These are phyloP conservation scores for Fusarium succisae DNA, from an alignment of 2,329 filamentous ascomycete genomes.

Conservation along the genomic window DNA sequence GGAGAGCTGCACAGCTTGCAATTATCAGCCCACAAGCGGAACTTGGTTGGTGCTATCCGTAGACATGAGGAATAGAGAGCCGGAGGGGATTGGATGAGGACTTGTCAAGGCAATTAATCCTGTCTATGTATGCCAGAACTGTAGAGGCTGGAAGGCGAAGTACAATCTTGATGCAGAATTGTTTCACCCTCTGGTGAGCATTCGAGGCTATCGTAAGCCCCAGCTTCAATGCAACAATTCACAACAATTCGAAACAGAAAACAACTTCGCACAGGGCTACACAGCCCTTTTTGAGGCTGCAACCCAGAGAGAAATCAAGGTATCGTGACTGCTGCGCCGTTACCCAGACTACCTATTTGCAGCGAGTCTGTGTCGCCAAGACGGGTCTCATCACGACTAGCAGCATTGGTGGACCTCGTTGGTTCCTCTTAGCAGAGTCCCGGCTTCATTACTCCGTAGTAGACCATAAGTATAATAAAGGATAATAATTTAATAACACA, in stretches of 20 bases:
- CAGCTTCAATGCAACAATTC: constrained; percentile 18
- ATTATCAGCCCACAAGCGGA: constrained; percentile 33
- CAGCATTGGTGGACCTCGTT: constrained; percentile 29
- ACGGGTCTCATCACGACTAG: constrained; percentile 42
- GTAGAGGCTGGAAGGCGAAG: neutral
- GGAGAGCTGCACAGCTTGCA: constrained; percentile 1
- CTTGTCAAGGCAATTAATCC: neutral
- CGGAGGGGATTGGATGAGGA: neutral
- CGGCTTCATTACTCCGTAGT: neutral
- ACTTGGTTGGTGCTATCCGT: neutral
- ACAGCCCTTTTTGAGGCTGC: constrained; percentile 13
- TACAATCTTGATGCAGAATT: neutral
- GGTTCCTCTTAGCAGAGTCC: constrained; percentile 16
- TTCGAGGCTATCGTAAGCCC: constrained; percentile 1
- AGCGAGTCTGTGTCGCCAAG: constrained; percentile 32
- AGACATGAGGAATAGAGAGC: neutral
- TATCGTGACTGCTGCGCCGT: constrained; percentile 26
- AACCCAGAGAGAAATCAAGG: constrained; percentile 14
- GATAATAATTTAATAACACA: neutral
- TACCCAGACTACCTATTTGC: constrained; percentile 32
- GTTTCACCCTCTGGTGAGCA: constrained; percentile 6
- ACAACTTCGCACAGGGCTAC: constrained; percentile 27
- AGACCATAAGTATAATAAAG: neutral
- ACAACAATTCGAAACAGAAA: constrained; percentile 26
- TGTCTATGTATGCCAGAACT: neutral